A percentile compares a stretch with the other conserved stretches of the same genome.
phyloP scores from a whole-genome alignment of 2,329 filamentous ascomycete genomes.

The Tolypocladium tropicale region DNA sequence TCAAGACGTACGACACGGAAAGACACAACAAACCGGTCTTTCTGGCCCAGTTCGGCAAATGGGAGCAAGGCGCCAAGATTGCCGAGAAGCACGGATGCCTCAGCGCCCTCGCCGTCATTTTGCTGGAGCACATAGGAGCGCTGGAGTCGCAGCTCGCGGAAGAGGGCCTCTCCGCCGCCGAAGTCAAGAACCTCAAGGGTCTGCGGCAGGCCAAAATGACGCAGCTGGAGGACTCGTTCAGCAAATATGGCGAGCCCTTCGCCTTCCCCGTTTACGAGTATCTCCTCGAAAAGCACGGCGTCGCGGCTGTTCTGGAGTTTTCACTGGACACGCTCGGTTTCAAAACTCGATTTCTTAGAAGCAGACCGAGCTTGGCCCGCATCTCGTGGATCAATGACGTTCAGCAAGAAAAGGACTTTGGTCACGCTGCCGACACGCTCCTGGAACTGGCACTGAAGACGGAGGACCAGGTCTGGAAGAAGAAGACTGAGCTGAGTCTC shows the following conservation, averaged over 20 bases:
- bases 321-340: conserved; percentile 56
- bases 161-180: conserved; percentile 15
- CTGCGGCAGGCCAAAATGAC: conserved; percentile 32
- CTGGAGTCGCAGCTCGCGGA: conserved; percentile 18
- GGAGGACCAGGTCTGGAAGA: conserved; percentile 80
- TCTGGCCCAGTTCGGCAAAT: conserved; percentile 44
- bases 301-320: conserved; percentile 61
- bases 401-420: conserved; percentile 62
- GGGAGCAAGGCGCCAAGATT: conserved; percentile 46
- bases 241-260: conserved; percentile 54
- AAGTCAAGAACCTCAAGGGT: conserved; percentile 18
- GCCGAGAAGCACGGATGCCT: conserved; percentile 48
- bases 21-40: conserved; percentile 41
- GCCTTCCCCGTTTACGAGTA: conserved; percentile 73
- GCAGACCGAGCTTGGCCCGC: conserved; percentile 60
- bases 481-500: conserved; percentile 84
- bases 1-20: conserved; percentile 37
- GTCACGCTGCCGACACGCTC: conserved; percentile 61
- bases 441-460: conserved; percentile 57
- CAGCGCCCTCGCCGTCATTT: conserved; percentile 43
- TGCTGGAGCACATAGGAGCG: conserved; percentile 41
- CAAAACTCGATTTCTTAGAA: conserved; percentile 70
- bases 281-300: conserved; percentile 56
- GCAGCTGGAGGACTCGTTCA: conserved; percentile 44
- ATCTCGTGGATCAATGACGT: conserved; percentile 95